Evolutionary conservation across 2,329 filamentous ascomycete species (phyloP), one percentile per base, ranked within the genome.

Genomic region (Fusarium albosuccineum): DNA sequence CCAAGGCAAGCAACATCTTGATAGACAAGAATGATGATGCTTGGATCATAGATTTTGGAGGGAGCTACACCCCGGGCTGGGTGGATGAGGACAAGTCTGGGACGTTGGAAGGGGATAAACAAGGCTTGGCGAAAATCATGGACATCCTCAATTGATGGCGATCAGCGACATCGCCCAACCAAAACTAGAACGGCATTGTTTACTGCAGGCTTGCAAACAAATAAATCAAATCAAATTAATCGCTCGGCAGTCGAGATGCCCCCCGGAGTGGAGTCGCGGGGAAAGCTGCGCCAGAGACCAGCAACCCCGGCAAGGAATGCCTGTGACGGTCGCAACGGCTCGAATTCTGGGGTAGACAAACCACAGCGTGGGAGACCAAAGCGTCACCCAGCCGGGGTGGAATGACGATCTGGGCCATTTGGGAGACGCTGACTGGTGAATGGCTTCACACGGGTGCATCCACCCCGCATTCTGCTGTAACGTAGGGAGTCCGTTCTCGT

Each of bases 341-440:
- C 9, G 13, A 14, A 44, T 37, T 33, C 51, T 36, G 51, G 51
- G 51, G 51, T 54, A 45, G 34, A 14, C 9, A 41, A 22, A 39
- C 39, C 51, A 54, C 17, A 8, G 22, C 9, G 42, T 33, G 36
- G 48, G 36, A 39, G 34, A 33, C 36, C n/a, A 30, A 27, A 10
- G 40, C 26, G 48, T 17, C 49, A 33, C 30, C 5, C 22, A 22
- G 22, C 22, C 22, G 22, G 22, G 22, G 30, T 33, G 30, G 30
- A 11, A 33, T 33, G 30, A 33, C 30, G 49, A 52, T 41, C 49
- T 52, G 49, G 36, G 49, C 22, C n/a, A 41, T 41, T 52, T 52
- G 26, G 26, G 17, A 13, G 14, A n/a, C 9, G 27, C 51, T 54
- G 30, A 54, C 14, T 54, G 51, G 51, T 16, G 41, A 45, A 33